Percentiles rank a stretch among this genome's conserved stretches.
Conservation (phyloP, 495 filamentous ascomycete species). For the Daldinia vernicosa region DNA sequence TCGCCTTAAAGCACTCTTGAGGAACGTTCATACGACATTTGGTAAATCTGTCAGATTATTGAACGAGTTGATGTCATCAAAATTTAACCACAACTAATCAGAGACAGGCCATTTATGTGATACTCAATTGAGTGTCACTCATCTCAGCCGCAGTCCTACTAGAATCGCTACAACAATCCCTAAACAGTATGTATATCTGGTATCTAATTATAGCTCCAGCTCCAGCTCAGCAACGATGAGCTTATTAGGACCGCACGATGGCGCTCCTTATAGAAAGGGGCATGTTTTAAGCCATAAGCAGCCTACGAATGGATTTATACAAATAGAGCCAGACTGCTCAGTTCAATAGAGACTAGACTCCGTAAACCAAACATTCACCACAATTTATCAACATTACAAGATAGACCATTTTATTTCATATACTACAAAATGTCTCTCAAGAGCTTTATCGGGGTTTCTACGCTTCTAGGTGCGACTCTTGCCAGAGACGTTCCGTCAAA, state of each 20-base stretch:
- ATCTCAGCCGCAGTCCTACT: slow-evolving; percentile 11
- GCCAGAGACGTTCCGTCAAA: slow-evolving; percentile 49
- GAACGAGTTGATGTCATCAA: slow-evolving; percentile 8
- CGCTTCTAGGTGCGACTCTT: slow-evolving; percentile 33
- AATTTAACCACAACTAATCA: slow-evolving; percentile 6
- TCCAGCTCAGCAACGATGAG: background rate
- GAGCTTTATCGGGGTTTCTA: slow-evolving; percentile 29
- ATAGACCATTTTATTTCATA: background rate
- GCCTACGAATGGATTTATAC: slow-evolving; percentile 13
- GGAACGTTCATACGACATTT: background rate
- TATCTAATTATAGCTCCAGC: slow-evolving; percentile 21
- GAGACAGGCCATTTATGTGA: background rate
- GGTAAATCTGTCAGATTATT: background rate
- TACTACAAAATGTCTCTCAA: slow-evolving; percentile 32
- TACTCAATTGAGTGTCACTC: background rate
- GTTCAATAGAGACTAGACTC: background rate
- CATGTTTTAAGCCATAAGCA: slow-evolving; percentile 3
- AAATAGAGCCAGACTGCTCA: slow-evolving; percentile 19
- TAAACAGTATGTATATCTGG: slow-evolving; percentile 20
- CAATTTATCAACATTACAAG: background rate
- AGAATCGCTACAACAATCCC: background rate
- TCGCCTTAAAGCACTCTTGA: background rate
- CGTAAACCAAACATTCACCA: slow-evolving; percentile 1
- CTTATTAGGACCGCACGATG: slow-evolving; percentile 8
- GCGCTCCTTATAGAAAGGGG: slow-evolving; percentile 30